phyloP scores from a whole-genome alignment of 2,329 filamentous ascomycete species.

The Tolypocladium capitatum region DNA sequence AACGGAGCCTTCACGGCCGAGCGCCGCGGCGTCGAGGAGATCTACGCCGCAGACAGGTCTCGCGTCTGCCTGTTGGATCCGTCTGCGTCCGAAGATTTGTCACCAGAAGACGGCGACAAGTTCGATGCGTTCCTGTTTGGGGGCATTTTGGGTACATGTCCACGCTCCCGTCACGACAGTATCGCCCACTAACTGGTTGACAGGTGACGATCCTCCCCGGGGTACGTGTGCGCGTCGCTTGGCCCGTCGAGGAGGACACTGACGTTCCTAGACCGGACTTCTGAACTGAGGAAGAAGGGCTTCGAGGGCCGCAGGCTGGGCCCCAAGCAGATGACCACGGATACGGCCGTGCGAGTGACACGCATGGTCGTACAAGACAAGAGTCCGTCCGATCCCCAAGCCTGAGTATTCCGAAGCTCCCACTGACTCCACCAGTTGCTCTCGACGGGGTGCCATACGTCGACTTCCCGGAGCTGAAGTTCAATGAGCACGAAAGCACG shows the following conservation, averaged over 20 bases:
- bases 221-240: conserved; percentile 38
- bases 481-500: conserved; percentile 85
- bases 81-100: conserved; percentile 65
- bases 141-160: conserved; percentile 68
- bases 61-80: conserved; percentile 85
- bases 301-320: conserved; percentile 79
- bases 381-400: conserved; percentile 36
- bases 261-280: conserved; percentile 63
- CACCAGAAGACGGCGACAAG: conserved; percentile 63
- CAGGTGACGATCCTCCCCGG: conserved; percentile 86
- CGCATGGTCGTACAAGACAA: conserved; percentile 76
- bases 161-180: not conserved
- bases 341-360: conserved; percentile 90
- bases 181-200: conserved; percentile 6
- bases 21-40: conserved; percentile 64
- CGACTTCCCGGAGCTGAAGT: conserved; percentile 78
- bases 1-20: conserved; percentile 57
- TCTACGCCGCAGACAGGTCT: conserved; percentile 60
- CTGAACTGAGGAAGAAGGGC: conserved; percentile 88
- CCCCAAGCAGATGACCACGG: conserved; percentile 94
- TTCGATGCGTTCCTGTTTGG: conserved; percentile 95
- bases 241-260: conserved; percentile 2
- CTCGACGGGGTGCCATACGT: conserved; percentile 70
- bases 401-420: not conserved
- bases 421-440: conserved; percentile 40